These are phyloP conservation scores for Sporothrix brasiliensis DNA, from an alignment of 2,329 filamentous ascomycete species.

Conservation along the genomic window DNA sequence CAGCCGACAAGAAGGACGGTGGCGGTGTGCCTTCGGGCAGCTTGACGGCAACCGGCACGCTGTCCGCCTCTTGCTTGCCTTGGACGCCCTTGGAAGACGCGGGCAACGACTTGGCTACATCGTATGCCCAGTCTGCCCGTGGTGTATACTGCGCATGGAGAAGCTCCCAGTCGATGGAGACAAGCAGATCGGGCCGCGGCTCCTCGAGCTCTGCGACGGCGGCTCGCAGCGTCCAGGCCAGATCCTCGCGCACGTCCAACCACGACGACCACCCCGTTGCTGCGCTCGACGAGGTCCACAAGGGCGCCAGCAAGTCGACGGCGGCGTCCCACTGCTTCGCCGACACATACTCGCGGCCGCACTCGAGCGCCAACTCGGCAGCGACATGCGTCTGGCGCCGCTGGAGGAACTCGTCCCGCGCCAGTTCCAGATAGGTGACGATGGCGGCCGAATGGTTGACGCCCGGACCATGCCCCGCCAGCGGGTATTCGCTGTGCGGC, in stretches of 20 bases:
- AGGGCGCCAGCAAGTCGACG: slow-evolving; percentile 56
- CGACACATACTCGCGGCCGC: slow-evolving; percentile 58
- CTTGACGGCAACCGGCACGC: neutral
- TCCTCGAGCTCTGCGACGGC: slow-evolving; percentile 55
- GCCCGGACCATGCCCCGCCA: slow-evolving; percentile 44
- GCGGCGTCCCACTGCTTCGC: slow-evolving; percentile 57
- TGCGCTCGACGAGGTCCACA: slow-evolving; percentile 49
- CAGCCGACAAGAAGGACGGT: slow-evolving; percentile 42
- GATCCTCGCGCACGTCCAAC: slow-evolving; percentile 61
- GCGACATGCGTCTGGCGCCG: slow-evolving; percentile 57
- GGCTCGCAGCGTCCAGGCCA: slow-evolving; percentile 63
- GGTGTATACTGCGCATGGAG: slow-evolving; percentile 60
- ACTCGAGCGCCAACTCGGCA: slow-evolving; percentile 61
- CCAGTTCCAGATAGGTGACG: slow-evolving; percentile 55
- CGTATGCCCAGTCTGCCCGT: slow-evolving; percentile 62
- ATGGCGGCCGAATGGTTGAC: slow-evolving; percentile 61
- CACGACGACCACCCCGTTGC: slow-evolving; percentile 57
- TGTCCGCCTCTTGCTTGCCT: neutral
- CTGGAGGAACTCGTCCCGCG: slow-evolving; percentile 57
- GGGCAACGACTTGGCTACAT: slow-evolving; percentile 61
- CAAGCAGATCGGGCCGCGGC: slow-evolving; percentile 55
- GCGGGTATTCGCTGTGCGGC: slow-evolving; percentile 62
- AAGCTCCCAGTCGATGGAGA: slow-evolving; percentile 68
- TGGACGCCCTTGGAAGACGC: slow-evolving; percentile 43
- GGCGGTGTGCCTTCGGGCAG: slow-evolving; percentile 51